Percentiles rank a stretch among this genome's conserved stretches.
Conservation (phyloP, 1,284 basidiomycete genomes). For the Rhodotorula glutinis region DNA sequence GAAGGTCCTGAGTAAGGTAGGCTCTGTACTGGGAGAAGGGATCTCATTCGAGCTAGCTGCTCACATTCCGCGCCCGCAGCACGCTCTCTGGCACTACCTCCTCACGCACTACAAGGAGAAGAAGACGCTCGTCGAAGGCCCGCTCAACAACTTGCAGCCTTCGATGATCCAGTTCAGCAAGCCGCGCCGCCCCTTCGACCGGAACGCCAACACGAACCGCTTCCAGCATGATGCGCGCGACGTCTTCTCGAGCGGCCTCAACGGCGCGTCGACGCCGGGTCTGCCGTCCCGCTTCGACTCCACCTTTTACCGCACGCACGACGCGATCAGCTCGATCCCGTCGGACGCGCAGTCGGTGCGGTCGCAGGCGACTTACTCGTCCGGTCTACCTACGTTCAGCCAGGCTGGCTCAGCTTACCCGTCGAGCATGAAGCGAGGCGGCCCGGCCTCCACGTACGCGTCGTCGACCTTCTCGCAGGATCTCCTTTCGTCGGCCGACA, state of each 20-base stretch:
- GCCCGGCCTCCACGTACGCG: constrained; percentile 34
- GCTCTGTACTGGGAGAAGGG: constrained; percentile 5
- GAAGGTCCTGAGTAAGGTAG: constrained; percentile 96
- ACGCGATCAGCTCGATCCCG: constrained; percentile 88
- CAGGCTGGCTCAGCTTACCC: constrained; percentile 35
- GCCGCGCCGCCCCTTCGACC: constrained; percentile 65
- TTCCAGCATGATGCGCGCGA: constrained; percentile 44
- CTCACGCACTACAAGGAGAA: constrained; percentile 99
- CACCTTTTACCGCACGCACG: constrained; percentile 92
- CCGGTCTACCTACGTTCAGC: constrained; percentile 75
- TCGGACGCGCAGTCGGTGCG: constrained; percentile 90
- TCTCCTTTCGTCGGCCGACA: constrained; percentile 38
- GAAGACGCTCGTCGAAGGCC: constrained; percentile 88
- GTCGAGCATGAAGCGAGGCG: constrained; percentile 27
- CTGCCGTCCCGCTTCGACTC: constrained; percentile 88
- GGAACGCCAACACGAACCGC: constrained; percentile 34
- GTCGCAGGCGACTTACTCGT: constrained; percentile 89
- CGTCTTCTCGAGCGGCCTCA: constrained; percentile 13
- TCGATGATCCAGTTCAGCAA: constrained; percentile 99
- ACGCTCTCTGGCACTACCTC: constrained; percentile 96
- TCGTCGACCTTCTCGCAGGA: constrained; percentile 42
- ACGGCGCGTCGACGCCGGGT: constrained; percentile 48
- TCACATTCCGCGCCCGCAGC: constrained; percentile 55
- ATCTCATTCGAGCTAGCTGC: neutral
- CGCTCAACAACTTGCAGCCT: constrained; percentile 89